Conservation (phyloP, 257 asterid species). For the Nicotiana paniculata region DNA sequence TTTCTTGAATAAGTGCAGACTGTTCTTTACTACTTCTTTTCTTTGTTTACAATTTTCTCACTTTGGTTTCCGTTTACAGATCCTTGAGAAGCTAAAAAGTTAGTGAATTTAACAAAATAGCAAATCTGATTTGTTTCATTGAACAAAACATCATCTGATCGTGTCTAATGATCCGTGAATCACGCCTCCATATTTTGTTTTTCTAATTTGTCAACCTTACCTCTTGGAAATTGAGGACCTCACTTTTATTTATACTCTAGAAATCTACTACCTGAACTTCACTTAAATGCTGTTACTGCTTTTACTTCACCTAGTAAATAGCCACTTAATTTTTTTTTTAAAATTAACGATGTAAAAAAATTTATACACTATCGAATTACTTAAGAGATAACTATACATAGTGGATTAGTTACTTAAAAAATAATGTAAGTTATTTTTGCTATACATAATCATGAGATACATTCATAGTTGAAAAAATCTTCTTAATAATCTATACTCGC, state of each 20-base stretch:
- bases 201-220: not conserved
- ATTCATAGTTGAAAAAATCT: too few species aligned
- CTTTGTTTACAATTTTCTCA: not conserved
- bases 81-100: not conserved
- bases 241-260: not conserved
- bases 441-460: too few species aligned
- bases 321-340: not conserved
- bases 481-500: too few species aligned
- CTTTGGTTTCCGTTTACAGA: not conserved
- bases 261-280: constrained; percentile 5
- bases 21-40: not conserved
- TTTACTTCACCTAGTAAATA: not conserved
- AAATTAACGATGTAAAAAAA: too few species aligned
- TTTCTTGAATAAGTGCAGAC: not conserved
- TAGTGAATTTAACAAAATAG: not conserved
- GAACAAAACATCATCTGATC: not conserved
- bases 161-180: constrained; percentile 49
- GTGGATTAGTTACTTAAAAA: too few species aligned
- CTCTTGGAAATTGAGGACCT: constrained; percentile 39
- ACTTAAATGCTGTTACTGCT: constrained; percentile 1
- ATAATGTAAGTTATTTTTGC: too few species aligned
- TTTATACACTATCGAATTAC: not conserved
- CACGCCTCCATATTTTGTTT: constrained; percentile 37
- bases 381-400: not conserved
- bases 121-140: not conserved